These are phyloP conservation scores for Lyophyllum semitale DNA, from an alignment of 768 basidiomycete species.

Conservation along the genomic window DNA sequence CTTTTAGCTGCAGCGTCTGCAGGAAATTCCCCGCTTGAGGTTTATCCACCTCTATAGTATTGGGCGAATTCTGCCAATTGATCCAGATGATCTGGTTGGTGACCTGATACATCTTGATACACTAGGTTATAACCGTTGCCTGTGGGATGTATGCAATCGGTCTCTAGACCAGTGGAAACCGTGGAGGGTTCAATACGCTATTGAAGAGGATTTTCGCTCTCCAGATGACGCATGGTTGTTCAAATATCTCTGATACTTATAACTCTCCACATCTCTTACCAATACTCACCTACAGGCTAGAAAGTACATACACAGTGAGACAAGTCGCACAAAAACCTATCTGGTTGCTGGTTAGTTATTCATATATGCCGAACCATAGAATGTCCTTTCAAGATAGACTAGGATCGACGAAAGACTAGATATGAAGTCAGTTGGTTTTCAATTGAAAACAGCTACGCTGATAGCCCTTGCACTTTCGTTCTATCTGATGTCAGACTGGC, in stretches of 20 bases:
- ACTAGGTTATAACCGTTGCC: constrained; percentile 38
- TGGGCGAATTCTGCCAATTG: constrained; percentile 29
- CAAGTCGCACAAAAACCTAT: not conserved
- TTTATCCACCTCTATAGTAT: constrained; percentile 41
- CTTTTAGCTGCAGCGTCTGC: not conserved
- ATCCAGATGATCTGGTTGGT: constrained; percentile 33
- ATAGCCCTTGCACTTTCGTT: constrained; percentile 88
- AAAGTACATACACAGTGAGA: not conserved
- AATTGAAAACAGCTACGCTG: constrained; percentile 47
- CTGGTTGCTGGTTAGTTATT: too few species aligned
- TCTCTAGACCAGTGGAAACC: constrained; percentile 35
- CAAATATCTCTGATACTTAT: constrained; percentile 23
- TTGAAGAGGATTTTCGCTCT: constrained; percentile 37
- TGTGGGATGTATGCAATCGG: constrained; percentile 34
- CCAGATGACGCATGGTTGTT: constrained; percentile 42
- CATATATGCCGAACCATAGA: constrained; percentile 75
- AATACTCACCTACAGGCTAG: not conserved
- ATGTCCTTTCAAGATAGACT: constrained; percentile 83
- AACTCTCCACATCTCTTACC: not conserved
- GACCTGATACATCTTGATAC: constrained; percentile 32
- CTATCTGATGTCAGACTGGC: constrained; percentile 49
- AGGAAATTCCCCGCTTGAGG: constrained; percentile 28
- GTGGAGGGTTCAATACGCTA: constrained; percentile 41
- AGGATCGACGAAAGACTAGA: constrained; percentile 90
- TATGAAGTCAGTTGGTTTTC: not conserved